phyloP scores from a whole-genome alignment of 2,329 filamentous ascomycete species.

The Colletotrichum sublineola region DNA sequence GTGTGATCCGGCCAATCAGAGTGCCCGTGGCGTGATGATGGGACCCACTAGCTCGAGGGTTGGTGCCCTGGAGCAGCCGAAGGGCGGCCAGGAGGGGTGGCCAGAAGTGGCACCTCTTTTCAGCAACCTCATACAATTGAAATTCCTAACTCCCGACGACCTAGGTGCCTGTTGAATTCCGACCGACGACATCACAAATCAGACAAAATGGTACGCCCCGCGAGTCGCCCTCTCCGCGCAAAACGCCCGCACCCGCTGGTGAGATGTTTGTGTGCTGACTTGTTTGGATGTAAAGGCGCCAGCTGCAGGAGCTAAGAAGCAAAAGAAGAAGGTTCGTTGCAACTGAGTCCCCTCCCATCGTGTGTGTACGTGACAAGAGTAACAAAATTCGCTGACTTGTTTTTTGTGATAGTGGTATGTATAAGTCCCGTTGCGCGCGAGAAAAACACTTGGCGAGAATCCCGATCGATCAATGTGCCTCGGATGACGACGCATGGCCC shows the following conservation, averaged over 20 bases:
- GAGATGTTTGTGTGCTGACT: slow-evolving; percentile 29
- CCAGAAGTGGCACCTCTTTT: slow-evolving; percentile 36
- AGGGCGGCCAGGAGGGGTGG: slow-evolving; percentile 35
- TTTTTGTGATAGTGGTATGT: slow-evolving; percentile 51
- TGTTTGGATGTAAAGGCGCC: slow-evolving; percentile 51
- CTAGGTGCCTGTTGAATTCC: slow-evolving; percentile 39
- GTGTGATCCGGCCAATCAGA: slow-evolving; percentile 54
- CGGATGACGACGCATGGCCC: background rate
- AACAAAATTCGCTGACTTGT: slow-evolving; percentile 26
- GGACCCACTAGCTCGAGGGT: slow-evolving; percentile 52
- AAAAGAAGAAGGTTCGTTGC: slow-evolving; percentile 60
- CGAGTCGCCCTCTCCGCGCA: slow-evolving; percentile 8
- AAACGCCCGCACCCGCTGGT: background rate
- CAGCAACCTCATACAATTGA: slow-evolving; percentile 31
- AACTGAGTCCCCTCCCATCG: background rate
- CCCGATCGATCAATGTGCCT: slow-evolving; percentile 24
- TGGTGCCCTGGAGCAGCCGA: slow-evolving; percentile 53
- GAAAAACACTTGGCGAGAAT: slow-evolving; percentile 7
- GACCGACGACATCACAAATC: slow-evolving; percentile 42
- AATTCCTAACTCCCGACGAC: slow-evolving; percentile 37
- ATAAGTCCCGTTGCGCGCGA: slow-evolving; percentile 27
- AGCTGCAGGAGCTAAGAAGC: slow-evolving; percentile 63
- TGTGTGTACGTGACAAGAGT: background rate
- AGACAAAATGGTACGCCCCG: slow-evolving; percentile 42
- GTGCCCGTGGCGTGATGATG: slow-evolving; percentile 46